phyloP scores from a whole-genome alignment of 306 rosid genomes.

The Dalbergia cultrata region DNA sequence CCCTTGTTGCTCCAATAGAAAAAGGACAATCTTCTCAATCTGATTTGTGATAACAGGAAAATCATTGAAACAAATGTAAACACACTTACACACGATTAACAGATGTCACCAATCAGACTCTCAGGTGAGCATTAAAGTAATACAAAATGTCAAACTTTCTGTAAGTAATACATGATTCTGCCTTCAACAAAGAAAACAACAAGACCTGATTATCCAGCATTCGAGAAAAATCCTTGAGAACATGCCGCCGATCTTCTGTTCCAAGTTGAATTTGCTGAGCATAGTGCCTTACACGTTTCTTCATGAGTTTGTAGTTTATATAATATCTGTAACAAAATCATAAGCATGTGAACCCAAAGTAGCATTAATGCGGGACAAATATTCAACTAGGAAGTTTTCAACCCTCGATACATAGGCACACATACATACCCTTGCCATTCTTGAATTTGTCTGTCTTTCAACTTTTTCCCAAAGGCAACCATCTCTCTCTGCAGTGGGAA shows the following conservation, averaged over 20 bases:
- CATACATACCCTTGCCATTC: slow-evolving; percentile 93
- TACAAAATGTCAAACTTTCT: slow-evolving; percentile 17
- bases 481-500: slow-evolving; percentile 63
- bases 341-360: slow-evolving; percentile 34
- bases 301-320: slow-evolving; percentile 96
- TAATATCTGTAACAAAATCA: slow-evolving; percentile 70
- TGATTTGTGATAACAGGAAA: slow-evolving; percentile 51
- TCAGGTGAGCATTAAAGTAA: slow-evolving; percentile 17
- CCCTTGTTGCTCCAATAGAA: slow-evolving; percentile 99
- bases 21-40: slow-evolving; percentile 97
- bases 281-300: slow-evolving; percentile 88
- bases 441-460: slow-evolving; percentile 84
- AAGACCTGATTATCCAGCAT: slow-evolving; percentile 95
- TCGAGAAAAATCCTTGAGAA: slow-evolving; percentile 96
- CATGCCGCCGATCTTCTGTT: slow-evolving; percentile 77
- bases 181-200: slow-evolving; percentile 21
- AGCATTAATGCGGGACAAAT: neutral
- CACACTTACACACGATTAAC: neutral
- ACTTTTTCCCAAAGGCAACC: slow-evolving; percentile 99
- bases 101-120: slow-evolving; percentile 10
- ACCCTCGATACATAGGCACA: neutral
- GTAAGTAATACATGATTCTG: slow-evolving; percentile 10
- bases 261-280: slow-evolving; percentile 90
- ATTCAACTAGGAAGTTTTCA: neutral
- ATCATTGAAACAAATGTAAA: slow-evolving; percentile 32